Evolutionary conservation across 306 rosid species (phyloP).

Genomic region (Prunus persica): DNA sequence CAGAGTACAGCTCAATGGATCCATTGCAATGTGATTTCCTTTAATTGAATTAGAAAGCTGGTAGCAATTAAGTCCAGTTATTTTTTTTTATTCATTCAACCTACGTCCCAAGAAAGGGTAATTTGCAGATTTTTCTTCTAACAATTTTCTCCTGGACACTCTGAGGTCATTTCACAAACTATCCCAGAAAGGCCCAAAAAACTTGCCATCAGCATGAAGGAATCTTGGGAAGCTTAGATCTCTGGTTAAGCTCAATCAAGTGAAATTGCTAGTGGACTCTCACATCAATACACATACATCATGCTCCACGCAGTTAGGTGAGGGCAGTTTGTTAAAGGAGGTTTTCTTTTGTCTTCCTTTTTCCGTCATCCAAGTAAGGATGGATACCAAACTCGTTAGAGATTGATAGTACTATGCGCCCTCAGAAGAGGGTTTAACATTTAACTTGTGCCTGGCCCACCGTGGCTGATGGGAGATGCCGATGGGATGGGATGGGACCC

Average conservation of each 20-base stretch:
- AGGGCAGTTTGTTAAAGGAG: slow-evolving; percentile 34
- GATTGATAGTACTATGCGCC: slow-evolving; percentile 41
- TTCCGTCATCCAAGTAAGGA: slow-evolving; percentile 48
- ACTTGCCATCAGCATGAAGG: slow-evolving; percentile 23
- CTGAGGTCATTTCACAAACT: slow-evolving; percentile 1
- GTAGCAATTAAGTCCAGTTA: slow-evolving; percentile 3
- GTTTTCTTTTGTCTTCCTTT: slow-evolving; percentile 37
- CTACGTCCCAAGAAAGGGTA: slow-evolving; percentile 10
- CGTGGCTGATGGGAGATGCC: too few relatives aligned
- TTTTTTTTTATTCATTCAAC: slow-evolving; percentile 15
- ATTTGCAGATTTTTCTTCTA: neutral
- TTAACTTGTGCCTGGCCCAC: slow-evolving; percentile 14
- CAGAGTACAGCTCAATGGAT: slow-evolving; percentile 17
- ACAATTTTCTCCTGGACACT: slow-evolving; percentile 16
- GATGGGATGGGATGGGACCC: slow-evolving; percentile 53
- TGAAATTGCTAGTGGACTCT: slow-evolving; percentile 10
- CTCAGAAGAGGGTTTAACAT: slow-evolving; percentile 34
- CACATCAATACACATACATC: slow-evolving; percentile 21
- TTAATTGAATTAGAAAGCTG: slow-evolving; percentile 3
- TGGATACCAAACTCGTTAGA: slow-evolving; percentile 56
- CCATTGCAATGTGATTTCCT: neutral
- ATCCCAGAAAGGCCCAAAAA: slow-evolving; percentile 19
- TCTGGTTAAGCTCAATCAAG: slow-evolving; percentile 14
- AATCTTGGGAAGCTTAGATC: neutral
- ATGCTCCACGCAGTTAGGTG: slow-evolving; percentile 50